A percentile compares a stretch with the other conserved stretches of the same genome.
These are phyloP conservation scores for Kwoniella bestiolae DNA, from an alignment of 768 basidiomycete species.

Conservation along the genomic window DNA sequence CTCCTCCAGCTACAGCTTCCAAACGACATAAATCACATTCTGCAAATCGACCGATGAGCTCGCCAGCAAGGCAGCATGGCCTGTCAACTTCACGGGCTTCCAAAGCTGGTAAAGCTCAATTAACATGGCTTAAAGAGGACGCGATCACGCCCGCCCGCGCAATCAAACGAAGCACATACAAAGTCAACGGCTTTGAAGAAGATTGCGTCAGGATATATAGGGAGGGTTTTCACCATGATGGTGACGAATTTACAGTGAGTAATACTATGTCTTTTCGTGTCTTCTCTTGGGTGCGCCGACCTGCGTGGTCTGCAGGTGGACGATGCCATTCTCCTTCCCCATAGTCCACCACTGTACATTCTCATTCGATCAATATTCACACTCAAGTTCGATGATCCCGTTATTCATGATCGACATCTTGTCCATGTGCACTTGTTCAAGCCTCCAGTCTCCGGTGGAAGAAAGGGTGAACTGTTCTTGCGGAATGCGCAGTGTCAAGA, in stretches of 20 bases:
- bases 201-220: neutral
- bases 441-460: neutral
- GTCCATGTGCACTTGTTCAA: slow-evolving; percentile 26
- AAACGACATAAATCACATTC: neutral
- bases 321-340: slow-evolving; percentile 7
- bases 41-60: neutral
- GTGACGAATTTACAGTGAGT: neutral
- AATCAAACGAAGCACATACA: neutral
- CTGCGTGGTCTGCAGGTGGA: neutral
- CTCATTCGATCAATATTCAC: slow-evolving; percentile 20
- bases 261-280: too few relatives aligned
- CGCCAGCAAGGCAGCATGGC: neutral
- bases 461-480: slow-evolving; percentile 22
- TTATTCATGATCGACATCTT: neutral
- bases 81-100: too few relatives aligned
- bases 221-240: neutral
- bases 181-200: neutral
- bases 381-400: neutral
- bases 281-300: too few relatives aligned
- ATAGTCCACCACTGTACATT: neutral
- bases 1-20: neutral
- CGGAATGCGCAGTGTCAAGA: slow-evolving; percentile 28
- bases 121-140: neutral
- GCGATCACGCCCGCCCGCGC: neutral
- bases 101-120: neutral